Conservation (phyloP, 2,329 filamentous ascomycete genomes). For the Setomelanomma holmii region DNA sequence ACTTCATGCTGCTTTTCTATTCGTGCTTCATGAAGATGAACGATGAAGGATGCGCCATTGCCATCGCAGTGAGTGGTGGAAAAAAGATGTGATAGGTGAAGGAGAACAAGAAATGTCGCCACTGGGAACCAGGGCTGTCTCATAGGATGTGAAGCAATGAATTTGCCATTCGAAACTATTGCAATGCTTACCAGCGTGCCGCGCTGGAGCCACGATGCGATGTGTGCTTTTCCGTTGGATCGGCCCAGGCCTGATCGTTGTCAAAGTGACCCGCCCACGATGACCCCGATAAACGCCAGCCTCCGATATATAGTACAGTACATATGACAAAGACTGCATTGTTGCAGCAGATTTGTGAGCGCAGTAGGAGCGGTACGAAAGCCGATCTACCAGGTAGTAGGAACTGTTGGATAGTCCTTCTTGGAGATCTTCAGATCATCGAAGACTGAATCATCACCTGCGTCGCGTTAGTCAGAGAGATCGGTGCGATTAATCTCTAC, state of each 20-base stretch:
- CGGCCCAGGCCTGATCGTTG: neutral
- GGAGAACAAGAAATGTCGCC: neutral
- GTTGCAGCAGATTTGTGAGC: neutral
- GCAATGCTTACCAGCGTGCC: too few species aligned
- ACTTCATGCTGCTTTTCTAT: neutral
- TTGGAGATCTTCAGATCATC: slow-evolving; percentile 65
- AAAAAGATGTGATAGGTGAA: neutral
- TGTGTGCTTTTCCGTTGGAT: too few species aligned
- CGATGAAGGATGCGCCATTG: neutral
- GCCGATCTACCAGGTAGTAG: slow-evolving; percentile 43
- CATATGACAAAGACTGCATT: neutral
- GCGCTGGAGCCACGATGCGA: too few species aligned
- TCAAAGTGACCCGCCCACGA: neutral
- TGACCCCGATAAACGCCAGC: neutral
- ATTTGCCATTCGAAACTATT: neutral
- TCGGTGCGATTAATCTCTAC: too few species aligned
- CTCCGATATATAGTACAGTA: neutral
- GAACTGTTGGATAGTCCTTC: slow-evolving; percentile 62
- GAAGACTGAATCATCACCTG: slow-evolving; percentile 67
- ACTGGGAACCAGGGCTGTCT: neutral
- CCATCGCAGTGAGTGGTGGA: neutral
- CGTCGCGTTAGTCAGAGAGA: slow-evolving; percentile 12
- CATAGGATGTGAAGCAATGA: neutral
- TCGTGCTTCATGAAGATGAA: neutral
- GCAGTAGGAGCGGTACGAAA: neutral